Evolutionary conservation across 169 alveolate genomes (phyloP).

Genomic region (Miamiensis avidus): DNA sequence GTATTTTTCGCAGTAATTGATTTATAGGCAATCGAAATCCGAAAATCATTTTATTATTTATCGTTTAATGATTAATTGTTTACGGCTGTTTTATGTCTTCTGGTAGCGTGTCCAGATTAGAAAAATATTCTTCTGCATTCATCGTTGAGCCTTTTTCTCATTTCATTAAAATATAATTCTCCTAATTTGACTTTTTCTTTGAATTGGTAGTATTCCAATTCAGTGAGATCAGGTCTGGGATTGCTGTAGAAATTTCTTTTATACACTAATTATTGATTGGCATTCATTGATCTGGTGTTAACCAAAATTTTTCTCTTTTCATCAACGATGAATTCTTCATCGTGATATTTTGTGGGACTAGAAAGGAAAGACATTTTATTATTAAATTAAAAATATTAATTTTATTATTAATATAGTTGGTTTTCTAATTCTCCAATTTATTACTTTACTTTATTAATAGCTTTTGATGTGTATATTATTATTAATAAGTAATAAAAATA

Average conservation of each 20-base stretch:
- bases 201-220: constrained; percentile 7
- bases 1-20: no score
- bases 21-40: no score
- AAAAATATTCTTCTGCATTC: constrained; percentile 13
- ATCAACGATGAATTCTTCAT: constrained; percentile 3
- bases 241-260: constrained; percentile 5
- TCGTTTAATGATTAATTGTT: no score
- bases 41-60: no score
- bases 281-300: constrained; percentile 13
- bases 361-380: neutral
- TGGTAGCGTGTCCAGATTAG: neutral
- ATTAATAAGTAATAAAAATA: no score
- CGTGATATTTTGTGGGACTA: neutral
- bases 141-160: constrained; percentile 14
- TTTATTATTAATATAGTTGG: no score
- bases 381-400: no score
- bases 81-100: neutral
- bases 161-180: constrained; percentile 17
- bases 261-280: neutral
- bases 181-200: constrained; percentile 26
- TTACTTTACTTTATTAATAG: no score
- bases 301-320: constrained; percentile 22
- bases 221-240: constrained; percentile 21
- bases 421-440: no score
- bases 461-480: no score